A percentile compares a stretch with the other conserved stretches of the same genome.
phyloP scores from a whole-genome alignment of 2,329 filamentous ascomycete genomes.

The Teratosphaeria destructans region DNA sequence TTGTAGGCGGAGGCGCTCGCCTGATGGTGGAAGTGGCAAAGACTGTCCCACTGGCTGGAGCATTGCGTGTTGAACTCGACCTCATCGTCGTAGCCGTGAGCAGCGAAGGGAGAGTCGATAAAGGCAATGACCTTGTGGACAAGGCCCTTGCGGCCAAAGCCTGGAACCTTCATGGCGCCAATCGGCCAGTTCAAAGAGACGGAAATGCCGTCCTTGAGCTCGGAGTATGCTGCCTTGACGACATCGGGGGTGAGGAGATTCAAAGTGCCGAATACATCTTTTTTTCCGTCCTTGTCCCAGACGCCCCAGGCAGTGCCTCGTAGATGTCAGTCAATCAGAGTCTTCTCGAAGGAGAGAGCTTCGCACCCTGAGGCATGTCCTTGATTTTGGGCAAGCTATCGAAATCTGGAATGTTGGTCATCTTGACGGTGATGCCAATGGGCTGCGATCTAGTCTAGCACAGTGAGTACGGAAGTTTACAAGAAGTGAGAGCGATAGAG shows the following conservation, averaged over 20 bases:
- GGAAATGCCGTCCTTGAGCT: conserved; percentile 32
- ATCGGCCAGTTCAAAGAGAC: conserved; percentile 33
- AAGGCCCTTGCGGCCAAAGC: conserved; percentile 25
- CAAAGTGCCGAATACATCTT: conserved; percentile 34
- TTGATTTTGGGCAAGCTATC: conserved; percentile 31
- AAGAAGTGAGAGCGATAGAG: background rate
- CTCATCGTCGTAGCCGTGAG: conserved; percentile 35
- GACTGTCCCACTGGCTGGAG: conserved; percentile 36
- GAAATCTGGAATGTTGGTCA: conserved; percentile 28
- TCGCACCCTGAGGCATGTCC: conserved; percentile 30
- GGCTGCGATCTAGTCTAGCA: background rate
- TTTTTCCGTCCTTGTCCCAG: conserved; percentile 34
- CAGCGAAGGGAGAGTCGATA: conserved; percentile 17
- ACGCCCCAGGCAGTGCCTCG: conserved; percentile 32
- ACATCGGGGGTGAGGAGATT: conserved; percentile 37
- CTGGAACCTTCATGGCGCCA: conserved; percentile 26
- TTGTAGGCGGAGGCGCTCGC: conserved; percentile 41
- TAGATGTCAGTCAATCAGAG: conserved; percentile 2
- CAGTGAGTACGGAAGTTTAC: background rate
- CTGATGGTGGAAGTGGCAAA: conserved; percentile 32
- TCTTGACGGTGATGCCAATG: background rate
- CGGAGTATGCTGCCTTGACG: conserved; percentile 31
- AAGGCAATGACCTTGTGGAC: conserved; percentile 27
- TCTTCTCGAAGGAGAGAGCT: background rate
- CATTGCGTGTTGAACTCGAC: conserved; percentile 38